Percentiles rank a stretch among this genome's conserved stretches.
Evolutionary conservation across 768 basidiomycete genomes (phyloP).

Genomic region (Trametes cubensis): DNA sequence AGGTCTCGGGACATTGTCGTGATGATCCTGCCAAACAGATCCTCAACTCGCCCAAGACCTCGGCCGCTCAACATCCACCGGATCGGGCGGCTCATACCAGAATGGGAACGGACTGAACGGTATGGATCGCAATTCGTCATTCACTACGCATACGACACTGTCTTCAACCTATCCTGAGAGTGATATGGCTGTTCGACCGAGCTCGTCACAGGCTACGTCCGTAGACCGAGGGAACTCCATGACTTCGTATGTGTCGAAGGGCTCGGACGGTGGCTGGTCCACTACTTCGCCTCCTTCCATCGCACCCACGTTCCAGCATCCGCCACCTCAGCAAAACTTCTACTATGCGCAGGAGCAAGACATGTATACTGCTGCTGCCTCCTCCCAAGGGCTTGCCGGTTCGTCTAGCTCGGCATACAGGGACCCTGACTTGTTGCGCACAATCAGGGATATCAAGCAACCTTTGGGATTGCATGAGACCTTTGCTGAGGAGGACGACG

Average conservation of each 20-base stretch:
- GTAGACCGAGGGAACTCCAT: constrained; percentile 37
- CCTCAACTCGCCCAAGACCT: constrained; percentile 16
- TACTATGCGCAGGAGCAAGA: constrained; percentile 30
- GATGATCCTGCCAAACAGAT: not conserved
- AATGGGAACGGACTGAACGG: constrained; percentile 21
- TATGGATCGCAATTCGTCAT: constrained; percentile 27
- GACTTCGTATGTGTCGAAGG: constrained; percentile 31
- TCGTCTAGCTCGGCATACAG: constrained; percentile 28
- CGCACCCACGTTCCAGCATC: constrained; percentile 23
- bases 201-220: constrained; percentile 30
- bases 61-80: constrained; percentile 21
- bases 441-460: constrained; percentile 36
- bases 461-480: constrained; percentile 50
- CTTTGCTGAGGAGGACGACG: constrained; percentile 51
- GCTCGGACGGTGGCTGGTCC: constrained; percentile 27
- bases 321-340: constrained; percentile 4
- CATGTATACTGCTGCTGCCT: constrained; percentile 38
- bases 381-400: constrained; percentile 29
- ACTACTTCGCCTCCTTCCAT: constrained; percentile 18
- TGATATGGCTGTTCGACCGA: constrained; percentile 4
- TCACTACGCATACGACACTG: constrained; percentile 20
- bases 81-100: constrained; percentile 21
- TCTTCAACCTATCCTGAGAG: constrained; percentile 26
- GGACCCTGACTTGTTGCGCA: constrained; percentile 33
- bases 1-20: not conserved